Evolutionary conservation across 345 rosid genomes (phyloP).

Genomic region (Balakata baccata): DNA sequence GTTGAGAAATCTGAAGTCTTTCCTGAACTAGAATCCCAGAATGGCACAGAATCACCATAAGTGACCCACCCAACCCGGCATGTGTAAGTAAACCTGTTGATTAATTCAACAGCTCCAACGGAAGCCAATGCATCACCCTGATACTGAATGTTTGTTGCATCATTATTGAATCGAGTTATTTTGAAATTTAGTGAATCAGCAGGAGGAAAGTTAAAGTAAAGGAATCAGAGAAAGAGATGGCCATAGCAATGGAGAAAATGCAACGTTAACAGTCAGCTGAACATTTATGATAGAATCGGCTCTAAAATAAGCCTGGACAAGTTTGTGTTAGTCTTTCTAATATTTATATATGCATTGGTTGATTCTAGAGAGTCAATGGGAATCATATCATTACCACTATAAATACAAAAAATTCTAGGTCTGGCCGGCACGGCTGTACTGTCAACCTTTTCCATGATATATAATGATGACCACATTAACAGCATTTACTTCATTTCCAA

Average conservation of each 20-base stretch:
- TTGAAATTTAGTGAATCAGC: slow-evolving; percentile 26
- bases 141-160: slow-evolving; percentile 16
- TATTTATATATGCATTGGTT: too few species aligned
- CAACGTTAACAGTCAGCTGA: neutral
- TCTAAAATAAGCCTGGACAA: too few species aligned
- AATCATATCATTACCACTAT: too few species aligned
- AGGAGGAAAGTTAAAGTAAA: neutral
- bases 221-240: neutral
- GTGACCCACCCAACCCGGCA: slow-evolving; percentile 37
- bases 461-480: too few species aligned
- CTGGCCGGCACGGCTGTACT: too few species aligned
- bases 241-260: neutral
- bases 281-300: neutral
- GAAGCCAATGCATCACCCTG: slow-evolving; percentile 35
- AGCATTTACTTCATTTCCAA: too few species aligned
- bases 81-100: slow-evolving; percentile 20
- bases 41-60: slow-evolving; percentile 20
- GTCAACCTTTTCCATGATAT: too few species aligned
- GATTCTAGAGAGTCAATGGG: too few species aligned
- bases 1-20: slow-evolving; percentile 33
- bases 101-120: slow-evolving; percentile 27
- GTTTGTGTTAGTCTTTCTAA: too few species aligned
- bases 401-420: too few species aligned
- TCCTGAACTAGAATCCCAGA: slow-evolving; percentile 35
- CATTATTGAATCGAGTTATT: slow-evolving; percentile 19